Evolutionary conservation across 1,284 basidiomycete genomes (phyloP).

Genomic region (Microbotryomycetes sp.): DNA sequence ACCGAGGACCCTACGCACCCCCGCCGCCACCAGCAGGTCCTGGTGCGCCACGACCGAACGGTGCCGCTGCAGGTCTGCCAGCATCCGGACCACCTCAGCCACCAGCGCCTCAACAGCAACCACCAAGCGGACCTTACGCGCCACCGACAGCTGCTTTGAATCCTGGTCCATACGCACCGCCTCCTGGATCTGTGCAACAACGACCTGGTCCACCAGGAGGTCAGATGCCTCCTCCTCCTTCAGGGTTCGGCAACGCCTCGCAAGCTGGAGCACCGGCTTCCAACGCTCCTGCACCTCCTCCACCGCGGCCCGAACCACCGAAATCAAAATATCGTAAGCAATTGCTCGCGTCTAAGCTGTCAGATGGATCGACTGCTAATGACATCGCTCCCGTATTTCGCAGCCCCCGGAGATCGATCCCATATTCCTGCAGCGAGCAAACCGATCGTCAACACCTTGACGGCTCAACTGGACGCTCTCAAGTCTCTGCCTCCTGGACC

Average conservation of each 20-base stretch:
- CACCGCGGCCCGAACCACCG: constrained; percentile 39
- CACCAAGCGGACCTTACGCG: not conserved
- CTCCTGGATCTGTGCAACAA: constrained; percentile 4
- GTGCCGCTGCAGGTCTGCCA: constrained; percentile 1
- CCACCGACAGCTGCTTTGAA: not conserved
- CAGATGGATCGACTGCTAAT: not conserved
- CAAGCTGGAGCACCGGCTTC: constrained; percentile 33
- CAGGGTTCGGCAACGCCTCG: constrained; percentile 8
- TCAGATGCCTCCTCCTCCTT: not conserved
- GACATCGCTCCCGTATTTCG: constrained; percentile 2
- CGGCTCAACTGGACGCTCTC: constrained; percentile 10
- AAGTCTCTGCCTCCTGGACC: not conserved
- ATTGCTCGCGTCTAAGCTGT: not conserved
- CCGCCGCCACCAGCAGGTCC: not conserved
- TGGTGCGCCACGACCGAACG: not conserved
- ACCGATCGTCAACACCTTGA: constrained; percentile 54
- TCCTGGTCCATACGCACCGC: not conserved
- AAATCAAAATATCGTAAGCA: constrained; percentile 74
- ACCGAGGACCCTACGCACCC: not conserved
- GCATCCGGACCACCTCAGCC: not conserved
- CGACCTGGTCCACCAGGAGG: not conserved
- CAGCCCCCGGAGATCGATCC: constrained; percentile 80
- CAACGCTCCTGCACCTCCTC: constrained; percentile 34
- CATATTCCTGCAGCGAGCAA: constrained; percentile 72
- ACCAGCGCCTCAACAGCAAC: not conserved